Base-by-base conservation (phyloP, 2,329 filamentous ascomycete species). In the Trichophaea hybrida region DNA sequence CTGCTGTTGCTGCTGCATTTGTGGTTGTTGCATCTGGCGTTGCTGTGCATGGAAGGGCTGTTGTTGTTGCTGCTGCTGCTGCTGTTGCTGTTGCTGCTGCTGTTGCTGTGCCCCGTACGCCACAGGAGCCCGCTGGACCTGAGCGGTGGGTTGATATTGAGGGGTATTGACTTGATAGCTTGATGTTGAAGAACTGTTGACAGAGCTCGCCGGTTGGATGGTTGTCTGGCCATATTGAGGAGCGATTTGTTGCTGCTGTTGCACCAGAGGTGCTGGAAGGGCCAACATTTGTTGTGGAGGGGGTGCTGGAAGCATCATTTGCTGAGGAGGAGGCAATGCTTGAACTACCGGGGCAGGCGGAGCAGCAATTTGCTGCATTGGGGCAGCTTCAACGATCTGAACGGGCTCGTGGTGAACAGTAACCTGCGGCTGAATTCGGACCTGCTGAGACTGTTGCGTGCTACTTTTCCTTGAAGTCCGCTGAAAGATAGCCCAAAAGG, bases 401-500 rank as follows among this genome's bases (percentile, higher is more conserved):
- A 43, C 31, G 12, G 55, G 55, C 40, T 57, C 55, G 37, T 57
- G 40, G 44, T 57, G 55, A 13, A 57, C 44, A 15, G 34, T 50
- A 24, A 49, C 31, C 53, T 56, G 53, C 43, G 50, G 50, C 35
- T 55, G 53, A 31, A 55, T 3, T 13, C 53, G 53, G 15, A 44
- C 31, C 31, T 57, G 55, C 6, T 24, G 17, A 15, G 55, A 15
- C 40, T 55, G 55, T 33, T 57, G 55, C 12, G 12, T 8, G 8
- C 37, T 33, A 24, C 15, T n/a, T 12, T 57, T 57, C 31, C 44
- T 48, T 34, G 55, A 15, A n/a, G 55, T 49, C 33, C 55, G n/a
- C 55, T 50, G 55, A 33, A 57, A 65, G 33, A 65, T 65, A 7
- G 63, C 63, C 63, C 63, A 65, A 46, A 64, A 65, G 3, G 61